Evolutionary conservation across 1,284 basidiomycete genomes (phyloP).

Genomic region (Rhodotorula sp.): DNA sequence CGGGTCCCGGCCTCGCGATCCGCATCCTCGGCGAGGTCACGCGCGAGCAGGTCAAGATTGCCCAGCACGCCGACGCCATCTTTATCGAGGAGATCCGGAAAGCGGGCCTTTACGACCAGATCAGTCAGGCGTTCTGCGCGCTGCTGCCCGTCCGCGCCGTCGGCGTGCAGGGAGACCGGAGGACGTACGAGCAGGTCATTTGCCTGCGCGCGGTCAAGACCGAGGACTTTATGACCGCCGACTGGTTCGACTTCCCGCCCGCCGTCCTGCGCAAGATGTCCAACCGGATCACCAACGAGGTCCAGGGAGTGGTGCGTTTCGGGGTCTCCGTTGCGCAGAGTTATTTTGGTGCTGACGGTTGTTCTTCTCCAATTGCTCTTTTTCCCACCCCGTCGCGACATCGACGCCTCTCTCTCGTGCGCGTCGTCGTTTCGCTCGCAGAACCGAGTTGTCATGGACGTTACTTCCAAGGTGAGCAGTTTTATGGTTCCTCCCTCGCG

Average conservation of each 20-base stretch:
- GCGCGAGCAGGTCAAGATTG: constrained; percentile 83
- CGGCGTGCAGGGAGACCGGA: constrained; percentile 93
- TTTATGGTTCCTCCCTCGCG: no score
- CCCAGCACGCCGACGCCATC: constrained; percentile 94
- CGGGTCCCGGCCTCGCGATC: constrained; percentile 97
- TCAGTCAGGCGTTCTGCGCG: constrained; percentile 96
- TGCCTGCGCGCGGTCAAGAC: constrained; percentile 85
- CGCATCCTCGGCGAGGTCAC: constrained; percentile 95
- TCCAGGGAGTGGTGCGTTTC: constrained; percentile 52
- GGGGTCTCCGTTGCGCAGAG: neutral
- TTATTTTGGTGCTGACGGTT: no score
- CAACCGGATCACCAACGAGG: constrained; percentile 97
- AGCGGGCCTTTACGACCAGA: constrained; percentile 88
- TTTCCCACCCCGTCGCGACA: no score
- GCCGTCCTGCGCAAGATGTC: constrained; percentile 87
- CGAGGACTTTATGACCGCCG: constrained; percentile 97
- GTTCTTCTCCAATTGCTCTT: neutral
- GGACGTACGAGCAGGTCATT: constrained; percentile 97
- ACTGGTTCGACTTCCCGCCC: constrained; percentile 93
- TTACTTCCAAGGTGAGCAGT: constrained; percentile 70
- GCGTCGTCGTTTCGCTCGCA: neutral
- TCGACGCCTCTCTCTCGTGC: neutral
- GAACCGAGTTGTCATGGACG: constrained; percentile 92
- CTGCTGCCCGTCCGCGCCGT: constrained; percentile 95
- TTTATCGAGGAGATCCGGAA: constrained; percentile 97